These are phyloP conservation scores for Gossypium davidsonii DNA, from an alignment of 441 rosid species.

Conservation along the genomic window DNA sequence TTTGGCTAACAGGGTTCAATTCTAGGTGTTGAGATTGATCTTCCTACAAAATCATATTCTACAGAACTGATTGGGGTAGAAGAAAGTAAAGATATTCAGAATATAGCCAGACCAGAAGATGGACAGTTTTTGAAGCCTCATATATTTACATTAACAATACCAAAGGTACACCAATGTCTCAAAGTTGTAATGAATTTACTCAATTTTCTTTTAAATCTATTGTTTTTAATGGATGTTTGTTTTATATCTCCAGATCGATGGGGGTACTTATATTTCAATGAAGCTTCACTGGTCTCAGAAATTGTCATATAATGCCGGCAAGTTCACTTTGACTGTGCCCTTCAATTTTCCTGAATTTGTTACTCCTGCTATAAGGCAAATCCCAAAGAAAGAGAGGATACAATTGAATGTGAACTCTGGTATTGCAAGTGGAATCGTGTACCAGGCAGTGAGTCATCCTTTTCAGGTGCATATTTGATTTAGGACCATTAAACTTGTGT, in stretches of 20 bases:
- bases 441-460: constrained; percentile 74
- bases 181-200: neutral
- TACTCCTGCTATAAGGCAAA: constrained; percentile 69
- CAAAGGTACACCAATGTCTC: constrained; percentile 40
- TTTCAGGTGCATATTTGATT: constrained; percentile 52
- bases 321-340: constrained; percentile 58
- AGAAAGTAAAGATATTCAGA: constrained; percentile 39
- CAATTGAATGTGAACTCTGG: constrained; percentile 62
- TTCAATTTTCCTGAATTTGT: constrained; percentile 84
- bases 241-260: constrained; percentile 57
- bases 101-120: constrained; percentile 34
- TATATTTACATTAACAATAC: constrained; percentile 68
- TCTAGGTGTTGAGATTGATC: constrained; percentile 91
- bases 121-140: constrained; percentile 71
- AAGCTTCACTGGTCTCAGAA: constrained; percentile 83
- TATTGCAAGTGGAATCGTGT: constrained; percentile 56
- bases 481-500: constrained; percentile 1
- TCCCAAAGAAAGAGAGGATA: constrained; percentile 70
- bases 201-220: neutral
- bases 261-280: constrained; percentile 68
- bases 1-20: constrained; percentile 97
- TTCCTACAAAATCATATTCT: constrained; percentile 52
- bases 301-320: constrained; percentile 45
- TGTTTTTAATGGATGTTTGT: neutral
- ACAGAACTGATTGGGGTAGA: constrained; percentile 45